Evolutionary conservation across 176 grass and related monocot species (phyloP).

Genomic region (Triticum dicoccoides): DNA sequence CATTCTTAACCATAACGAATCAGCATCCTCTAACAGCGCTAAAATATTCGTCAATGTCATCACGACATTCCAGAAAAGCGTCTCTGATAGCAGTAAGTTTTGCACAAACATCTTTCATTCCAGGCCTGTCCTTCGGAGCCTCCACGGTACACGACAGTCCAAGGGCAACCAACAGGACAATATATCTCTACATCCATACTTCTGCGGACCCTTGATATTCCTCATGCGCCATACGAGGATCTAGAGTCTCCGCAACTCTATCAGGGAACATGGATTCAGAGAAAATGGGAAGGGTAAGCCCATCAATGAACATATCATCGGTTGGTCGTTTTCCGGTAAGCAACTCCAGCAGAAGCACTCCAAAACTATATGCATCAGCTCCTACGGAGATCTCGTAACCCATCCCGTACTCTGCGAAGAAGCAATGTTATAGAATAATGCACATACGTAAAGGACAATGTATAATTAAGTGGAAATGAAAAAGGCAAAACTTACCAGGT

Average conservation of each 20-base stretch:
- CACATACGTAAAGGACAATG: accelerated
- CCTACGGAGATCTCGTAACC: conserved; percentile 2
- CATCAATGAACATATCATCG: neutral
- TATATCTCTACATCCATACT: neutral
- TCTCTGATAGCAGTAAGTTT: conserved; percentile 10
- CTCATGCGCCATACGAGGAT: neutral
- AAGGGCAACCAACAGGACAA: conserved; percentile 5
- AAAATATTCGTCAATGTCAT: neutral
- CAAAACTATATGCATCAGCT: conserved; percentile 31
- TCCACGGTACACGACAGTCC: conserved; percentile 22
- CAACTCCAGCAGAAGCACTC: conserved; percentile 33
- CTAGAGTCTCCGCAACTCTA: conserved; percentile 14
- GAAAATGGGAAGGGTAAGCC: conserved; percentile 12
- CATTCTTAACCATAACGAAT: neutral
- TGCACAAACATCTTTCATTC: conserved; percentile 29
- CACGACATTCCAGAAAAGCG: neutral
- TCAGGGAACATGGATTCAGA: conserved; percentile 17
- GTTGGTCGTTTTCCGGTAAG: neutral
- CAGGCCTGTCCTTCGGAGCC: conserved; percentile 22
- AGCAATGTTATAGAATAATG: neutral
- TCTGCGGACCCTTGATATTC: neutral
- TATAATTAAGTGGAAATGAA: neutral
- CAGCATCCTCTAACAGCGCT: neutral
- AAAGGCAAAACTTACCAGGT: neutral
- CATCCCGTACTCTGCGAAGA: conserved; percentile 22